Percentiles rank a stretch among this genome's conserved stretches.
phyloP scores from a whole-genome alignment of 805 yeast genomes.

The Kodamaea hsintzibuensis region DNA sequence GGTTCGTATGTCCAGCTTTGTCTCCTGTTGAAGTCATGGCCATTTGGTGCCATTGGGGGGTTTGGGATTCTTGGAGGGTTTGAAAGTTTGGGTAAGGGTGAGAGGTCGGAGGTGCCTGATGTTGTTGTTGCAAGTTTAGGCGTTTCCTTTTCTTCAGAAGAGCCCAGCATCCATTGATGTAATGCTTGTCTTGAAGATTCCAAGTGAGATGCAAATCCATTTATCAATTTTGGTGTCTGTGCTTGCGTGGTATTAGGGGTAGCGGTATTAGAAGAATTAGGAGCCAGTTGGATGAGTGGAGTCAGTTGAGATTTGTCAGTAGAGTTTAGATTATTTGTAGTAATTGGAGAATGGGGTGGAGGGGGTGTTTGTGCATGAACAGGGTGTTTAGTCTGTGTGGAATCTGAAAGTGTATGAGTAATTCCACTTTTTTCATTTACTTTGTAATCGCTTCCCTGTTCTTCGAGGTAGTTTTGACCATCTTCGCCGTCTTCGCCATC shows the following conservation, averaged over 20 bases:
- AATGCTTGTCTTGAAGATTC: background rate
- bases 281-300: too few relatives aligned
- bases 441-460: too few relatives aligned
- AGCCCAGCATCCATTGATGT: background rate
- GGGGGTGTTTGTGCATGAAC: background rate
- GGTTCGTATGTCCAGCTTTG: constrained; percentile 8
- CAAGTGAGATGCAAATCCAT: background rate
- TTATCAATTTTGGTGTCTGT: background rate
- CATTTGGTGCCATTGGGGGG: background rate
- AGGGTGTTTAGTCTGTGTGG: background rate
- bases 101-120: background rate
- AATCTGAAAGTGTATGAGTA: too few relatives aligned
- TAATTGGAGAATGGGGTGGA: background rate
- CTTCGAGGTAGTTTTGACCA: background rate
- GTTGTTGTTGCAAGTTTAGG: background rate
- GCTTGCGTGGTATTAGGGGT: background rate
- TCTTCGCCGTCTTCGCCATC: background rate
- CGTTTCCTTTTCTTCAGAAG: background rate
- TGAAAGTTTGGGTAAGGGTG: background rate
- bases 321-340: background rate
- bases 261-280: too few relatives aligned
- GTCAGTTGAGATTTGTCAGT: background rate
- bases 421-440: too few relatives aligned
- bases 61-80: background rate
- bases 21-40: background rate